Evolutionary conservation across 1,139 yeast species (phyloP), one percentile per base, ranked within the genome.

Genomic region (Sugiyamaella neomexicana): DNA sequence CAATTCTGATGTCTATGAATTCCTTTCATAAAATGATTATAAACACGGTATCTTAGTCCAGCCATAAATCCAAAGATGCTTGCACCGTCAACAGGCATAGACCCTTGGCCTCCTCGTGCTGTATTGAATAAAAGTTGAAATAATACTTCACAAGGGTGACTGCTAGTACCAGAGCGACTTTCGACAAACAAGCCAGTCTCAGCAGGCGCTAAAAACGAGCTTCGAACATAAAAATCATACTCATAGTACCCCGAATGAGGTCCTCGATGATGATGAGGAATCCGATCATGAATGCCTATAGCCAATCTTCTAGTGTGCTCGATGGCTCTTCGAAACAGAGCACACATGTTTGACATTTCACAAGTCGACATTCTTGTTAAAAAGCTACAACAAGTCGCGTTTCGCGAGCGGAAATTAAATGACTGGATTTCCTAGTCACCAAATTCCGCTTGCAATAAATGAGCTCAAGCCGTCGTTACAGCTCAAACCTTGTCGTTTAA

Each of bases 191-290:
- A 20, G n/a, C 34, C 34, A 15, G 15, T 44, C 16, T 34, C 38
- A 7, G 8, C 8, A 7, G 16, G 40, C n/a, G 16, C 29, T 32
- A 29, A 42, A 12, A 47, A 29, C 32, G 45, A 23, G 5, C 27
- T 20, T 13, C n/a, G 45, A 7, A 29, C n/a, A 32, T 36, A 34
- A 16, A 47, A 47, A 17, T 47, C 51, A 37, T 47, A 37, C 5
- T 47, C 31, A 38, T 34, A 48, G 23, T 32, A 25, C 7, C 34
- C 34, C 1, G 13, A 6, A 2, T 32, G 31, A 1, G 10, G 32
- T 13, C 13, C 32, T 5, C 15, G 25, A 37, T 53, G 56, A n/a
- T 46, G 48, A 39, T 53, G 56, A 9, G 56, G 56, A 23, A 53
- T 49, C 8, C 53, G 29, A 17, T 50, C 51, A 27, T 53, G 56